Evolutionary conservation across 169 alveolate species (phyloP).

Genomic region (Amoebophrya sp.): DNA sequence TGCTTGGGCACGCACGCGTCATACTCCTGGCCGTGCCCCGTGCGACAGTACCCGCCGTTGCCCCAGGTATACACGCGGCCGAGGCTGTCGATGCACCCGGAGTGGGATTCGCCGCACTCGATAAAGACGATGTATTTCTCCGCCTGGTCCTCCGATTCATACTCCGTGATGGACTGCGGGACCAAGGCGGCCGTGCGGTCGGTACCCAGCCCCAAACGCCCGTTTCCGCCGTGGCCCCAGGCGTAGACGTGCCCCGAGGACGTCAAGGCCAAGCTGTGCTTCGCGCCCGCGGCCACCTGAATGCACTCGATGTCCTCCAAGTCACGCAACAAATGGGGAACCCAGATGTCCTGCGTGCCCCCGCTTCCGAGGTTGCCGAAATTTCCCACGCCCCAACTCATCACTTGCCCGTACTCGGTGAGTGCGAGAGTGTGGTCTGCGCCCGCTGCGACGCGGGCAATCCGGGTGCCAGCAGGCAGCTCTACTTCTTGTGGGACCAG

Average conservation of each 20-base stretch:
- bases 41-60: background rate
- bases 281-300: constrained; percentile 46
- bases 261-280: constrained; percentile 44
- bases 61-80: constrained; percentile 11
- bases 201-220: constrained; percentile 42
- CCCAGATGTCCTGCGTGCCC: constrained; percentile 29
- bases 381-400: constrained; percentile 41
- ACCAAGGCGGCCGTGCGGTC: constrained; percentile 37
- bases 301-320: constrained; percentile 29
- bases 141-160: background rate
- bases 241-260: background rate
- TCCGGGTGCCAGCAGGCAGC: background rate
- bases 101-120: background rate
- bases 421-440: constrained; percentile 41
- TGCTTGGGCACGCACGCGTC: background rate
- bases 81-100: constrained; percentile 7
- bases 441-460: constrained; percentile 33
- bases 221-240: constrained; percentile 50
- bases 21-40: background rate
- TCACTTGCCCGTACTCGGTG: constrained; percentile 37
- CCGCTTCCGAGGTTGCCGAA: constrained; percentile 46
- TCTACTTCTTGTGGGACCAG: background rate
- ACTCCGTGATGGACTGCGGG: background rate
- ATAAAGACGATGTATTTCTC: background rate
- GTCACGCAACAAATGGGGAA: constrained; percentile 32